Conservation (phyloP, 345 rosid genomes). For the Atalantia buxifolia region DNA sequence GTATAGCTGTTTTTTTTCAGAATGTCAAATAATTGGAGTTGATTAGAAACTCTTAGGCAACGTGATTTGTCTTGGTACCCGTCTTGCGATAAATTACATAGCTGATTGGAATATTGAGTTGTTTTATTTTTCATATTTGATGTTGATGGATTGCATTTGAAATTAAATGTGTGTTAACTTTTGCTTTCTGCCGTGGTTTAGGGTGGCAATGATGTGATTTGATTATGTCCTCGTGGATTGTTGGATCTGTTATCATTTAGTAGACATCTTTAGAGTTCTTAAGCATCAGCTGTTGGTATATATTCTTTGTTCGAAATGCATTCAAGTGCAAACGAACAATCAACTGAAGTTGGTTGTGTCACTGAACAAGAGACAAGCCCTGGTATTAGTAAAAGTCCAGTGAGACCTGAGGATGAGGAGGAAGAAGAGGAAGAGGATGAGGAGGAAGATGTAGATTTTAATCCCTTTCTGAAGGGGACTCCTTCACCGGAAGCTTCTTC, state of each 20-base stretch:
- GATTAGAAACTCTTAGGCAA: neutral
- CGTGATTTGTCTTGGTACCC: too few species aligned
- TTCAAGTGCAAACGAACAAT: conserved; percentile 15
- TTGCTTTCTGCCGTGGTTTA: neutral
- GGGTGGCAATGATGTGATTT: neutral
- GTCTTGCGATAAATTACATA: too few species aligned
- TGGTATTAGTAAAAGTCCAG: conserved; percentile 6
- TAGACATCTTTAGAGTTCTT: neutral
- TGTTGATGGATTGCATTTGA: neutral
- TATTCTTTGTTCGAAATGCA: conserved; percentile 21
- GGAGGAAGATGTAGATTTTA: conserved; percentile 83
- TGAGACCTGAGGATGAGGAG: conserved; percentile 17
- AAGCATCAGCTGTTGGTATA: neutral
- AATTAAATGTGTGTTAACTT: neutral
- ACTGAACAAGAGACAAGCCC: conserved; percentile 13
- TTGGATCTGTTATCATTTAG: neutral
- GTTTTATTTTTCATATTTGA: neutral
- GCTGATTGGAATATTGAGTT: neutral
- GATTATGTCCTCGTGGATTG: neutral
- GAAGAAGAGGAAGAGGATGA: conserved; percentile 62
- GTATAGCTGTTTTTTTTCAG: too few species aligned
- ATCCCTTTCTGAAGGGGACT: conserved; percentile 69
- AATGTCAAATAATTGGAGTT: too few species aligned
- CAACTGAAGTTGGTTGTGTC: conserved; percentile 14
- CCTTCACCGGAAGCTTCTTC: conserved; percentile 84